Base-by-base conservation (phyloP, 2,329 filamentous ascomycete species). In the Penicillium thymicola region DNA sequence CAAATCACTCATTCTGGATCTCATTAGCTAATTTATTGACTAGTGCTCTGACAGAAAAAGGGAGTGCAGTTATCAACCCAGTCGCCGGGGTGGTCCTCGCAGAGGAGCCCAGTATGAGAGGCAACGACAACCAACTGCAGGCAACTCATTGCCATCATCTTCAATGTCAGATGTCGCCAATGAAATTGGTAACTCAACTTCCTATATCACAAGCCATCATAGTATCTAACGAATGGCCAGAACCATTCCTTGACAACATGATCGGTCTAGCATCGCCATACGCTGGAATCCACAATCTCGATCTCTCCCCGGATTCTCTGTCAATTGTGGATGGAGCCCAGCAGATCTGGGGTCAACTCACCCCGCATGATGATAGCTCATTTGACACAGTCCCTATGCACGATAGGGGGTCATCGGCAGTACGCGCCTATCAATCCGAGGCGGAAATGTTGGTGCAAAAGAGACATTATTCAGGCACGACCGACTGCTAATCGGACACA, bases 21-120 rank as follows among this genome's bases (percentile, higher is more conserved):
- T 23, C 16, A 8, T 28, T 37, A 11, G 4, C 18, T 27, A 18
- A 28, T 28, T 28, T 46, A 57, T 38, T 7, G 14, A 13, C 4
- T 43, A 67, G 65, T 66, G 63, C 42, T 46, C 46, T 9, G 36
- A 10, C 25, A 66, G 58, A 30, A 50, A 50, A 13, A 55, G 53
- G 38, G 45, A 58, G 8, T 66, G 65, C 43, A 40, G n/a, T 38
- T 65, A 64, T 41, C 60, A 54, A 28, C 58, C 63, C 14, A 65
- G 65, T 65, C 60, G 65, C 38, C 59, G 65, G n/a, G 65, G 65
- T 43, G 65, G 65, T 27, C 51, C 62, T 42, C 61, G 65, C 21
- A 46, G 65, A 54, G 63, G 65, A 14, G 37, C 41, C 7, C 57
- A 57, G 21, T 60, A 61, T 57, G 59, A 62, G 30, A 49, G 46